Percentiles rank a stretch among this genome's conserved stretches.
phyloP scores from a whole-genome alignment of 257 asterid species.

The Cordia subcordata region DNA sequence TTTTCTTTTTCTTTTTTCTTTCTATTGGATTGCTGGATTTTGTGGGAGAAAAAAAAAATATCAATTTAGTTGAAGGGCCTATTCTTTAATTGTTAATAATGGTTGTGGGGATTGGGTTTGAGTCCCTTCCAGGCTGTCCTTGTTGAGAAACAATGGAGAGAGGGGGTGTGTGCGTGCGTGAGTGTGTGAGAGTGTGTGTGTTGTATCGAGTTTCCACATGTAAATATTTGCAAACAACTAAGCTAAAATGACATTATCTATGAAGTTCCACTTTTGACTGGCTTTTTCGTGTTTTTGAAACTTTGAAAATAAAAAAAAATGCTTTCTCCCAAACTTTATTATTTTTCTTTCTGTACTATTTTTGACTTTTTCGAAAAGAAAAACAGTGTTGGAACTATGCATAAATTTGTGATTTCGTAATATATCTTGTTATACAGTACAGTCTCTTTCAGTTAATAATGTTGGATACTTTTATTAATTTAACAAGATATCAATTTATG shows the following conservation, averaged over 20 bases:
- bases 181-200: background rate
- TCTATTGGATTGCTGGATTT: slow-evolving; percentile 25
- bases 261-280: slow-evolving; percentile 47
- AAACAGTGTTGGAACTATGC: too few relatives aligned
- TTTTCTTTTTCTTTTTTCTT: background rate
- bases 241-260: slow-evolving; percentile 16
- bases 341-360: background rate
- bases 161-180: slow-evolving; percentile 9
- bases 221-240: slow-evolving; percentile 37
- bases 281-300: slow-evolving; percentile 28
- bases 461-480: too few relatives aligned
- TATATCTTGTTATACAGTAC: too few relatives aligned
- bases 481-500: too few relatives aligned
- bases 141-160: slow-evolving; percentile 13
- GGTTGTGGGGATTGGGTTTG: slow-evolving; percentile 60
- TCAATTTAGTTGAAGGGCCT: slow-evolving; percentile 31
- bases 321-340: background rate
- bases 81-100: slow-evolving; percentile 49
- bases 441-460: too few relatives aligned
- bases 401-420: too few relatives aligned
- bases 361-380: slow-evolving; percentile 6
- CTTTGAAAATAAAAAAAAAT: slow-evolving; percentile 27
- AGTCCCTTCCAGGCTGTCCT: slow-evolving; percentile 66
- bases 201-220: slow-evolving; percentile 22
- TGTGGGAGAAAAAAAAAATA: slow-evolving; percentile 25